Evolutionary conservation across 768 basidiomycete genomes (phyloP), one percentile per base, ranked within the genome.

Genomic region (Leccinum longicurvipes): DNA sequence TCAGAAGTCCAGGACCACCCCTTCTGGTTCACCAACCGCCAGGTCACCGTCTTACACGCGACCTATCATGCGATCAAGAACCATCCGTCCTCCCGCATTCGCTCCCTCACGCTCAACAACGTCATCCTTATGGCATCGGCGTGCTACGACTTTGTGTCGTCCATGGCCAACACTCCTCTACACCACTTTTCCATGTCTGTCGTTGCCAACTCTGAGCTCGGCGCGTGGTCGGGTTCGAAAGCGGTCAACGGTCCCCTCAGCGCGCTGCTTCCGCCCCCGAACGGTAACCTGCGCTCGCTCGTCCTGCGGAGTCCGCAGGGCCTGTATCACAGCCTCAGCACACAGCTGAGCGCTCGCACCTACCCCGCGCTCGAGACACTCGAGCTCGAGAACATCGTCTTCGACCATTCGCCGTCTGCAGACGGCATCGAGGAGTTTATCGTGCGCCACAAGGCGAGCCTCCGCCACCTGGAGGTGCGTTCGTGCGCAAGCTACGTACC

Each of bases 1-100:
- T 14, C 27, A 10, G 69, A 71, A 45, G 41, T 65, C 8, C 65
- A 51, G 17, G 71, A 71, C 15, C 60, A 65, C 19, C 71, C 69
- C 5, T 71, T 60, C 45, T 71, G 69, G 69, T 71, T 72, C 49
- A 60, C 69, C 31, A 61, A 58, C 50, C 69, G 71, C 34, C 69
- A 71, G 47, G 27, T 65, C 28, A 31, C 59, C 1, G 54, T 71
- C 4, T 46, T 67, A 24, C 60, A 72, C 17, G 63, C 71, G 0
- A 49, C 65, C 6, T 60, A 72, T 23, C 28, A 60, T 50, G 58
- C 63, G 19, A 57, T 71, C 17, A 57, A 63, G 31, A 41, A 41
- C 39, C 39, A 41, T 41, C 39, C 39, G 19, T 65, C 62, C 0
- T 67, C 57, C 5, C 23, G 11, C 56, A 52, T 70, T 21, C 54